A percentile compares a stretch with the other conserved stretches of the same genome.
Evolutionary conservation across 768 basidiomycete species (phyloP).

Genomic region (Lactarius sanguifluus): DNA sequence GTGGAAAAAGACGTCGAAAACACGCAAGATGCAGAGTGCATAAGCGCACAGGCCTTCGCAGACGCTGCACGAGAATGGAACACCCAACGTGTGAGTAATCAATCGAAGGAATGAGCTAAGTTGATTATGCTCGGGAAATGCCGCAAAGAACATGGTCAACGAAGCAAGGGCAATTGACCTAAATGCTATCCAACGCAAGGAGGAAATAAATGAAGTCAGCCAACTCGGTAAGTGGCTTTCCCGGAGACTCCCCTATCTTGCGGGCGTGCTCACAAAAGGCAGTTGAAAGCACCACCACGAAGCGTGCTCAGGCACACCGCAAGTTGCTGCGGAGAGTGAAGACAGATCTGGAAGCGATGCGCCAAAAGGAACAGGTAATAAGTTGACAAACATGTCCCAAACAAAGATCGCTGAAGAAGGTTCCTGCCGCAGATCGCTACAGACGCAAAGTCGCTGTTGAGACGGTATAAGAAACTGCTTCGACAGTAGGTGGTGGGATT

Average conservation of each 20-base stretch:
- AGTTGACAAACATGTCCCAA: neutral
- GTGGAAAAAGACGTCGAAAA: conserved; percentile 8
- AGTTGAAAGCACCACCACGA: conserved; percentile 19
- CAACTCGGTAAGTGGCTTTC: conserved; percentile 20
- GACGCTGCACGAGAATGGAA: conserved; percentile 19
- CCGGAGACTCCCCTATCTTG: conserved; percentile 1
- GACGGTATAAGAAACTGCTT: conserved; percentile 21
- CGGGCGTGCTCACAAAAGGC: neutral
- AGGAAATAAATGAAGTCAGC: conserved; percentile 23
- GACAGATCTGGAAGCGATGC: conserved; percentile 9
- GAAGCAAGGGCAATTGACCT: conserved; percentile 21
- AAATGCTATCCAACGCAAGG: conserved; percentile 11
- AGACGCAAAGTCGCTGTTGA: conserved; percentile 22
- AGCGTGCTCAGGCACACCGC: conserved; percentile 17
- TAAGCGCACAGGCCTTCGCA: conserved; percentile 4
- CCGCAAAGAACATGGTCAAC: conserved; percentile 9
- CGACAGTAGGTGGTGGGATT: neutral
- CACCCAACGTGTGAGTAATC: conserved; percentile 16
- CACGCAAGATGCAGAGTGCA: neutral
- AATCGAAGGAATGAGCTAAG: neutral
- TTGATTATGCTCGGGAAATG: neutral
- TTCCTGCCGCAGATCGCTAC: conserved; percentile 10
- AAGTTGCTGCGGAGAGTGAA: conserved; percentile 24
- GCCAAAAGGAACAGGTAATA: conserved; percentile 25
- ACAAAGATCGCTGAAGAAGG: neutral